phyloP scores from a whole-genome alignment of 2,329 filamentous ascomycete genomes.

The Apiospora kogelbergensis region DNA sequence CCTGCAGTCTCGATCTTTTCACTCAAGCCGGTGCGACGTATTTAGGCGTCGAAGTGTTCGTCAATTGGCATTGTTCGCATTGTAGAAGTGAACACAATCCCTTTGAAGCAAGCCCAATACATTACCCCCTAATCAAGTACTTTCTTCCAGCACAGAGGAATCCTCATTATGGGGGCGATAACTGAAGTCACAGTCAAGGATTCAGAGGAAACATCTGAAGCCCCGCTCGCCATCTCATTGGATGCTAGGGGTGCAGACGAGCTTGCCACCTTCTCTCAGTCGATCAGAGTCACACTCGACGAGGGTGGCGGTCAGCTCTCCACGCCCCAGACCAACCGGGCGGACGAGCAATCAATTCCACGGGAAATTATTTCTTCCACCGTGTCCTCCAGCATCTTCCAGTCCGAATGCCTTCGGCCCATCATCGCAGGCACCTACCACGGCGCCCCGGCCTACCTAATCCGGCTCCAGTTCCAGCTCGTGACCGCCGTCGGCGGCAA shows the following conservation, averaged over 20 bases:
- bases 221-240: not conserved
- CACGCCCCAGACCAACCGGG: not conserved
- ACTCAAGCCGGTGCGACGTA: not conserved
- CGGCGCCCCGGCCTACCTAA: not conserved
- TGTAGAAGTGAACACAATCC: no score
- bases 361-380: not conserved
- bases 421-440: not conserved
- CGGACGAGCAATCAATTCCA: not conserved
- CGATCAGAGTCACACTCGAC: not conserved
- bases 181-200: not conserved
- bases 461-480: not conserved
- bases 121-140: not conserved
- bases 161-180: not conserved
- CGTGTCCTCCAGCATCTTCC: not conserved
- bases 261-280: not conserved
- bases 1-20: not conserved
- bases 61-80: not conserved
- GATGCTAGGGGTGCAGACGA: not conserved
- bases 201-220: not conserved
- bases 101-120: not conserved
- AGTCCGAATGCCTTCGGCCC: not conserved
- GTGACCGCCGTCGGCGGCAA: not conserved
- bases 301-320: not conserved
- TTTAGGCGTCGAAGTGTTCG: not conserved
- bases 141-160: not conserved